phyloP scores from a whole-genome alignment of 495 filamentous ascomycete genomes.

The Hypoxylon lienhwacheense region DNA sequence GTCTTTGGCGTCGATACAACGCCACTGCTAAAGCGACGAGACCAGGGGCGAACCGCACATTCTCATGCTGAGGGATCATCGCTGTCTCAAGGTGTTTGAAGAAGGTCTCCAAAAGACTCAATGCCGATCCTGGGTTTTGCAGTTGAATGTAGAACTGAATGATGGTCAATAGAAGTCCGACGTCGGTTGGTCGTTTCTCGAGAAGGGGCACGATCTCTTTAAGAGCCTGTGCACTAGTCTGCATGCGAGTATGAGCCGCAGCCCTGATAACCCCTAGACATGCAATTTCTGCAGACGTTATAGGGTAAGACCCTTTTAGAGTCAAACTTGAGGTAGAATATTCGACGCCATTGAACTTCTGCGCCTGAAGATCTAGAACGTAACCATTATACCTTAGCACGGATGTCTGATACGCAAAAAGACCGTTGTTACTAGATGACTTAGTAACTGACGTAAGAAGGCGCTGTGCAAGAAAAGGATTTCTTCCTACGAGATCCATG shows the following conservation, averaged over 20 bases:
- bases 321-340: conserved; percentile 64
- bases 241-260: conserved; percentile 68
- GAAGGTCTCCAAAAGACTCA: conserved; percentile 72
- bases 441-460: conserved; percentile 60
- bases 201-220: conserved; percentile 73
- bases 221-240: conserved; percentile 68
- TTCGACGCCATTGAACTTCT: conserved; percentile 75
- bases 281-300: conserved; percentile 60
- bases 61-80: conserved; percentile 55
- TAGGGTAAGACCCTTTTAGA: conserved; percentile 48
- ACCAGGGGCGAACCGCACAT: conserved; percentile 82
- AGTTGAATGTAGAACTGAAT: conserved; percentile 79
- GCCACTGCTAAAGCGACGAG: conserved; percentile 80
- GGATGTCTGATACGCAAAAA: conserved; percentile 76
- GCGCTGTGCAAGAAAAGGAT: conserved; percentile 79
- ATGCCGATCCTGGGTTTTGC: conserved; percentile 75
- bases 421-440: conserved; percentile 64
- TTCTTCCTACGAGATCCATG: conserved; percentile 57
- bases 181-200: conserved; percentile 74
- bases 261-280: conserved; percentile 76
- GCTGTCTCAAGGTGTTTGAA: conserved; percentile 72
- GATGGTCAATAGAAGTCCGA: conserved; percentile 80
- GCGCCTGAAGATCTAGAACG: conserved; percentile 71
- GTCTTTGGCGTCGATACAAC: conserved; percentile 76
- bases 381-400: conserved; percentile 70